Base-by-base conservation (phyloP, 73 alveolate species). In the Diophrys sp. region DNA sequence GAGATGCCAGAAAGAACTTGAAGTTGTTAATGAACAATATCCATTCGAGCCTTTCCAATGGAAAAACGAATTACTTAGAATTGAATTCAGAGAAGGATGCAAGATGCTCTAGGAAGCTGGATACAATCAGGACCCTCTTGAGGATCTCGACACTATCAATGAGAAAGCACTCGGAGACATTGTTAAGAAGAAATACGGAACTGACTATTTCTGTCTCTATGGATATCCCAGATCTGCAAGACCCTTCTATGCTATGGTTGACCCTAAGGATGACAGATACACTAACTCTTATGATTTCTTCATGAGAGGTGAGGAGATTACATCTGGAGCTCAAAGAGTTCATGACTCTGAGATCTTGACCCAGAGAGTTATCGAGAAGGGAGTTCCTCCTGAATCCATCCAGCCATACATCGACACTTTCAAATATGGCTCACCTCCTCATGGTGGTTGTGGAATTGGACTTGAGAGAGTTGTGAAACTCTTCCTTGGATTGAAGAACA, bases 381-480 rank as follows among this genome's bases (percentile, higher is more conserved):
- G 85, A 53, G 88, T 95, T 56, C 93, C 88, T 33, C 92, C 93
- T 56, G 89, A 84, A 29, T 87, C 95, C 29, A 80, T 94, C 72
- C 71, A 93, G 82, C 96, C 90, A 73, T 96, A 96, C 93, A 86
- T 96, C 56, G 97, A 96, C 67, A 77, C 98, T 68, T 96, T 95
- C 92, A 95, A 95, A 93, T 96, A 84, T 73, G 99, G 99, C 66
- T 98, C 99, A 32, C 96, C 93, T 53, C 99, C 99, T 33, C 99
- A 98, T 81, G 99, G 99, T 28, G 99, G 99, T 67, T 97, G 99
- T 75, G 99, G 99, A 31, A 93, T 98, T 83, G 99, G 99, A 56
- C 95, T 98, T 74, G 99, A 98, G 83, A 94, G 99, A 83, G 99
- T 98, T 28, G 99, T 96, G 69, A 97, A 97, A 95, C 93, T 93